These are phyloP conservation scores for Neonectria ditissima DNA, from an alignment of 2,329 filamentous ascomycete species.

Conservation along the genomic window DNA sequence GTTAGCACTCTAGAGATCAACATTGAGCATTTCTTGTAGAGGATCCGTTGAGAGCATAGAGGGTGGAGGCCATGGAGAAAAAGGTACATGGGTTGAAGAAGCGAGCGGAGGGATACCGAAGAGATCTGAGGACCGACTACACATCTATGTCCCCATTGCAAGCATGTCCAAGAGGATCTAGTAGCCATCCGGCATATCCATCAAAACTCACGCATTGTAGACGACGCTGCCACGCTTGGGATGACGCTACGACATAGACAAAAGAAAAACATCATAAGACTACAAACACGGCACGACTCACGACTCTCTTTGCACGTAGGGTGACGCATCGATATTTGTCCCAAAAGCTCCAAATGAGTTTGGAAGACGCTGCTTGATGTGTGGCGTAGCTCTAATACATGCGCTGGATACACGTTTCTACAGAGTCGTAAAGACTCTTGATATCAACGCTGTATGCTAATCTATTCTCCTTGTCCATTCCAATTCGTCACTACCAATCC, in stretches of 20 bases:
- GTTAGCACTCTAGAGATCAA: conserved; percentile 96
- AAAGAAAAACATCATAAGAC: conserved; percentile 36
- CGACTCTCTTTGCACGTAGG: background rate
- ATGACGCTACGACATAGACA: conserved; percentile 45
- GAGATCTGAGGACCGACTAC: conserved; percentile 13
- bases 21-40: conserved; percentile 88
- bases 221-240: conserved; percentile 33
- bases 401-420: background rate
- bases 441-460: background rate
- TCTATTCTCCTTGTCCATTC: background rate
- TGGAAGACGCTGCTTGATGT: background rate
- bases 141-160: conserved; percentile 7
- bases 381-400: background rate
- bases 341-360: too few relatives aligned
- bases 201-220: conserved; percentile 29
- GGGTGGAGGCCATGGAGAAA: conserved; percentile 22
- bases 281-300: background rate
- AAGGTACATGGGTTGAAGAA: conserved; percentile 5
- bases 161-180: conserved; percentile 36
- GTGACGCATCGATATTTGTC: background rate
- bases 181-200: conserved; percentile 7
- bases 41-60: conserved; percentile 31
- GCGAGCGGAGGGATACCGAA: conserved; percentile 9
- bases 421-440: background rate
- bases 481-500: background rate